Evolutionary conservation across 2,329 filamentous ascomycete species (phyloP).

Genomic region (Aspergillus puulaauensis): DNA sequence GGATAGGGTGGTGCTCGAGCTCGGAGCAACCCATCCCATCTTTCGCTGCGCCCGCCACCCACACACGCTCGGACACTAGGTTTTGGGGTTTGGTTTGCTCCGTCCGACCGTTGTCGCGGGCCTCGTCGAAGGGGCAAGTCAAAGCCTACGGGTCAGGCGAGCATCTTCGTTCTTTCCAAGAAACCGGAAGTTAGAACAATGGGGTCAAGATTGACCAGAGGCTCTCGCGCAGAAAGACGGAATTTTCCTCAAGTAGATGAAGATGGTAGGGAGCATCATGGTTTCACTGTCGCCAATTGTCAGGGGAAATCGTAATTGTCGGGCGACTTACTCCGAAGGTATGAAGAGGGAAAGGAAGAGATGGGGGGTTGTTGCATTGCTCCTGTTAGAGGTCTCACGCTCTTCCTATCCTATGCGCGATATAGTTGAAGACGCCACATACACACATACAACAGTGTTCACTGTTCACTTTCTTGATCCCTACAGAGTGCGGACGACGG

Average conservation of each 20-base stretch:
- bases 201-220: conserved; percentile 9
- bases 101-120: conserved; percentile 13
- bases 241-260: not conserved
- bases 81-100: conserved; percentile 7
- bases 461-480: not conserved
- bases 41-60: conserved; percentile 9
- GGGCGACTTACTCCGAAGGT: not conserved
- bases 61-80: conserved; percentile 13
- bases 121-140: conserved; percentile 4
- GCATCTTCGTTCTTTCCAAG: not conserved
- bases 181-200: not conserved
- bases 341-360: not conserved
- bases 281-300: conserved; percentile 4
- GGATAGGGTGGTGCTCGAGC: conserved; percentile 13
- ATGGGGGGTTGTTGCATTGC: conserved; percentile 7
- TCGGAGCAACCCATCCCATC: conserved; percentile 3
- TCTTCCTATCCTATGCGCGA: conserved; percentile 12
- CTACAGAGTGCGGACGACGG: not conserved
- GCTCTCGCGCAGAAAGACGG: conserved; percentile 7
- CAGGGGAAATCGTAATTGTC: conserved; percentile 1
- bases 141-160: not conserved
- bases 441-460: conserved; percentile 9
- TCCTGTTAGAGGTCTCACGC: conserved; percentile 10
- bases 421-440: conserved; percentile 11
- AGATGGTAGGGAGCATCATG: not conserved